Conservation (phyloP, 495 filamentous ascomycete genomes). For the Acidiella bohemica region DNA sequence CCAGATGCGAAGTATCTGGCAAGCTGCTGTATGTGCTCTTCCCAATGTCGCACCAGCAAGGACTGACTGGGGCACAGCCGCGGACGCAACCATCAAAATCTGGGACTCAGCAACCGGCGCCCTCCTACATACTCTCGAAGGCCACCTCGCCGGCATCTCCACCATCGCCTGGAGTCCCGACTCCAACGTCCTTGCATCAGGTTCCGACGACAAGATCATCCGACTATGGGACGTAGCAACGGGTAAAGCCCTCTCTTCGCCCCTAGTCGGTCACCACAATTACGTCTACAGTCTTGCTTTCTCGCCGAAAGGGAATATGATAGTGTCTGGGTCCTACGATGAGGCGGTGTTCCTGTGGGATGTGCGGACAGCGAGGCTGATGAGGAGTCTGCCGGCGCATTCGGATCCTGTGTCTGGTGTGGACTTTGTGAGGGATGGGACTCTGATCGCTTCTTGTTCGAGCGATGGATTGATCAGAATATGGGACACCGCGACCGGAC, state of each 20-base stretch:
- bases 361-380: slow-evolving; percentile 64
- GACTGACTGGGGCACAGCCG: slow-evolving; percentile 36
- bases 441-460: slow-evolving; percentile 75
- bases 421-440: slow-evolving; percentile 84
- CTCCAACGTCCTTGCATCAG: slow-evolving; percentile 70
- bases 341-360: slow-evolving; percentile 97
- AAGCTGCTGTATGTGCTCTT: slow-evolving; percentile 49
- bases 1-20: slow-evolving; percentile 83
- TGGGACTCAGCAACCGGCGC: slow-evolving; percentile 72
- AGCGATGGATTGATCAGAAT: slow-evolving; percentile 84
- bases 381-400: slow-evolving; percentile 86
- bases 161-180: slow-evolving; percentile 86
- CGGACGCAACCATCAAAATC: slow-evolving; percentile 77
- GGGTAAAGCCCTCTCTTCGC: slow-evolving; percentile 47
- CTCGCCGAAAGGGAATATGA: slow-evolving; percentile 89
- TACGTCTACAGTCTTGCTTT: slow-evolving; percentile 91
- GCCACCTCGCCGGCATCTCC: slow-evolving; percentile 82
- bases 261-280: slow-evolving; percentile 80
- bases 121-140: slow-evolving; percentile 76
- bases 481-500: slow-evolving; percentile 92
- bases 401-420: slow-evolving; percentile 89
- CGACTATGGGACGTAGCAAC: slow-evolving; percentile 79
- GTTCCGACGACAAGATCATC: slow-evolving; percentile 92
- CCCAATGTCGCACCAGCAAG: background rate
- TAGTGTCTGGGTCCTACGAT: slow-evolving; percentile 88